Conservation (phyloP, 352 stramenopile genomes). For the Pythium aquatile region DNA sequence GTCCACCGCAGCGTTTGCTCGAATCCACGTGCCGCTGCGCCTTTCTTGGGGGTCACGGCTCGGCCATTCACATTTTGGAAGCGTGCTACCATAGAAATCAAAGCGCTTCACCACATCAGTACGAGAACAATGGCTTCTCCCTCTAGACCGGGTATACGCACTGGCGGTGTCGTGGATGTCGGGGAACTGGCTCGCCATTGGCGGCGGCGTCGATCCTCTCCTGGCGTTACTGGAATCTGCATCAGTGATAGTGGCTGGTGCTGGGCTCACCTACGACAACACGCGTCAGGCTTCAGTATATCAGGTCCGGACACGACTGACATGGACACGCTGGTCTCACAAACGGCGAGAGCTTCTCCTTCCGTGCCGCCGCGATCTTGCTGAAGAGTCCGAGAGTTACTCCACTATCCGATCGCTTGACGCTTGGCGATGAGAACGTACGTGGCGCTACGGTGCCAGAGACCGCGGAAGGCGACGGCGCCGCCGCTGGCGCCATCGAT, state of each 20-base stretch:
- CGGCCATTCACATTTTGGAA: background rate
- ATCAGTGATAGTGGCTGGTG: background rate
- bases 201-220: constrained; percentile 8
- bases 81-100: background rate
- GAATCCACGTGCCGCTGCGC: constrained; percentile 33
- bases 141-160: constrained; percentile 11
- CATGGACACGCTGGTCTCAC: constrained; percentile 17
- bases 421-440: constrained; percentile 7
- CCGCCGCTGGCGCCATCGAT: constrained; percentile 1
- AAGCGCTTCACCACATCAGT: background rate
- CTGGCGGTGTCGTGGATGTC: constrained; percentile 41
- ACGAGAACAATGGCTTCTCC: background rate
- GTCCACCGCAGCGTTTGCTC: constrained; percentile 48
- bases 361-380: constrained; percentile 70
- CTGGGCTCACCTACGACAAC: background rate
- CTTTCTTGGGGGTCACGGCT: constrained; percentile 25
- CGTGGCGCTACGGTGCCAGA: constrained; percentile 6
- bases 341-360: constrained; percentile 59
- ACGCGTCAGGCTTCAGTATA: background rate
- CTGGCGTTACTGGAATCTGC: background rate
- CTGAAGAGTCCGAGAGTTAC: constrained; percentile 67
- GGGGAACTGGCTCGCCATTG: constrained; percentile 40
- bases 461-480: background rate
- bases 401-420: constrained; percentile 31
- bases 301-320: background rate